Base-by-base conservation (phyloP, 345 rosid species). In the Orychophragmus violaceus region DNA sequence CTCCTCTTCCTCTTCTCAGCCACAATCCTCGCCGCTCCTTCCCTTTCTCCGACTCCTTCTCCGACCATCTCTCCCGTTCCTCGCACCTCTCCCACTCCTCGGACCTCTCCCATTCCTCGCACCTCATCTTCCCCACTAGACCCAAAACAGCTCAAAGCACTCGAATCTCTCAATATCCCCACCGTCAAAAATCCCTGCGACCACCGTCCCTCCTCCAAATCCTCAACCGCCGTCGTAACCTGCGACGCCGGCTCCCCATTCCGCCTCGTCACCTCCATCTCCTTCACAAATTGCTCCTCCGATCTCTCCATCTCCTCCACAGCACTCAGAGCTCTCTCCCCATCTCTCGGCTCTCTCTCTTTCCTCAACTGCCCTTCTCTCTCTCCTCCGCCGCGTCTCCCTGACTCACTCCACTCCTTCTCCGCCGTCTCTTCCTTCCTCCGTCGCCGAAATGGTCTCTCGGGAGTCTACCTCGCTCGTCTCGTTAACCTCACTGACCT, bases 71-170 rank as follows among this genome's bases (percentile, higher is more conserved):
- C 78, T 24, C 69, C 73, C 28, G 25, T 33, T 13, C 66, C 66
- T 9, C 55, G 10, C 49, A 53, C 72, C 44, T 17, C 71, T 42
- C 48, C 37, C 37, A 17, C 44, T 36, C 61, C 63, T 64, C 55
- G 9, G 9, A 3, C 39, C 28, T 64, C 30, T 37, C 74, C 72
- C 18, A 32, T 22, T 8, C 65, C 68, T 3, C 66, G 23, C 39
- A 52, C 77, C 50, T 42, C 68, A 7, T 62, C 82, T 33, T 74
- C 92, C 18, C 77, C 89, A 22, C 46, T 93, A 65, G 96, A 86
- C 84, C 95, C 96, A 13, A 85, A 88, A 56, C 94, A 93, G 44
- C 80, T 86, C 19, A 76, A 68, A 59, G 90, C 98, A 10, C 97
- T 88, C 1, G 80, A 80, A 42, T 86, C 97, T 41, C 83, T 93